phyloP scores from a whole-genome alignment of 108 stramenopile species.

The Conticribra weissflogii region DNA sequence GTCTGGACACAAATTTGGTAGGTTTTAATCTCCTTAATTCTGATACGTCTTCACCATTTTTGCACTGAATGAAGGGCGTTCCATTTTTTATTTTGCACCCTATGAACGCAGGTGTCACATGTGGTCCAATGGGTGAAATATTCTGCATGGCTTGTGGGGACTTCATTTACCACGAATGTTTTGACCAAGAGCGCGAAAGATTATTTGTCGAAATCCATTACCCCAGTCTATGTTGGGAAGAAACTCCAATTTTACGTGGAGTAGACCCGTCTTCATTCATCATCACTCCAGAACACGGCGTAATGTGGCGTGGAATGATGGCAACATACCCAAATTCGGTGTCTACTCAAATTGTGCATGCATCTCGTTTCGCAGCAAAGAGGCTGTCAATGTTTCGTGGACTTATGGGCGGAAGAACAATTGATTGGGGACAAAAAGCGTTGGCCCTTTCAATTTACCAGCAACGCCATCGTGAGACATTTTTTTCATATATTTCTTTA shows the following conservation, averaged over 20 bases:
- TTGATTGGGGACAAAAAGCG: constrained; percentile 33
- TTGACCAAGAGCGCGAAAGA: constrained; percentile 74
- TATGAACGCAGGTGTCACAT: constrained; percentile 53
- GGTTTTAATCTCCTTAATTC: constrained; percentile 6
- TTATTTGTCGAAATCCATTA: constrained; percentile 54
- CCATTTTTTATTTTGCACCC: background rate
- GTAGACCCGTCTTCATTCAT: constrained; percentile 74
- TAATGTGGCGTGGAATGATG: constrained; percentile 74
- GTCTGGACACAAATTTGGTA: constrained; percentile 74
- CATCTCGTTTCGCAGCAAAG: constrained; percentile 47
- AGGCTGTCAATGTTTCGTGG: constrained; percentile 51
- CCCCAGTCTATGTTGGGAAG: constrained; percentile 66
- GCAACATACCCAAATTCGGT: constrained; percentile 73
- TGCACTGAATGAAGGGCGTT: constrained; percentile 10
- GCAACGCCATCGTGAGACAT: constrained; percentile 33
- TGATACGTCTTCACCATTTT: background rate
- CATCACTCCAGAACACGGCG: constrained; percentile 64
- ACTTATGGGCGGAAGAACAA: constrained; percentile 18
- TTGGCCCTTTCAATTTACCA: constrained; percentile 23
- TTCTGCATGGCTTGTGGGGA: constrained; percentile 81
- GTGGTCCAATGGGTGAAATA: constrained; percentile 62
- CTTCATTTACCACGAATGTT: constrained; percentile 69
- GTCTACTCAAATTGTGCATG: constrained; percentile 58
- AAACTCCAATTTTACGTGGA: constrained; percentile 61
- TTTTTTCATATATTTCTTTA: too few relatives aligned